These are phyloP conservation scores for Aureobasidium lini DNA, from an alignment of 2,329 filamentous ascomycete genomes.

Conservation along the genomic window DNA sequence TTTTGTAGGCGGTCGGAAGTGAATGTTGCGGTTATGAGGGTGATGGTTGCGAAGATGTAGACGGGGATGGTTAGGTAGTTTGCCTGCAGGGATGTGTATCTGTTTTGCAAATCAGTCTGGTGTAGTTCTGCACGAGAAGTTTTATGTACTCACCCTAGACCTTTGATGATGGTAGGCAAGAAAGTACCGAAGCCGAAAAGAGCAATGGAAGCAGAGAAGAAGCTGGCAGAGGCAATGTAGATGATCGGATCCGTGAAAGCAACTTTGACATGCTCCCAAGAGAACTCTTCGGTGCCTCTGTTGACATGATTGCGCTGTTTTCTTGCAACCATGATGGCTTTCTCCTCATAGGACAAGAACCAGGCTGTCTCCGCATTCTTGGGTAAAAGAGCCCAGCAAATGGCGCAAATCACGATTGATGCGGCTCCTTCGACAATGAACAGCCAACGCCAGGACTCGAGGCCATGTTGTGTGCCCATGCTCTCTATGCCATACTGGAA, in stretches of 20 bases:
- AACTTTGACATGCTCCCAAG: constrained; percentile 25
- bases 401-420: constrained; percentile 4
- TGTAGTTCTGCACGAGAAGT: neutral
- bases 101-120: neutral
- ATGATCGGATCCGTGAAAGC: constrained; percentile 28
- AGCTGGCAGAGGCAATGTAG: constrained; percentile 23
- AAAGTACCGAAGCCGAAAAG: constrained; percentile 30
- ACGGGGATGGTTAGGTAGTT: constrained; percentile 33
- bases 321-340: constrained; percentile 20
- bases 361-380: constrained; percentile 22
- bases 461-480: constrained; percentile 21
- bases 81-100: constrained; percentile 21
- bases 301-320: constrained; percentile 25
- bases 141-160: constrained; percentile 22
- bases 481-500: constrained; percentile 21
- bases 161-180: constrained; percentile 31
- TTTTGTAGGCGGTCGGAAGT: constrained; percentile 18
- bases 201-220: constrained; percentile 30
- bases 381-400: constrained; percentile 21
- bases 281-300: constrained; percentile 26
- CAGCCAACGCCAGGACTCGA: constrained; percentile 21
- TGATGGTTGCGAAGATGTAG: constrained; percentile 23
- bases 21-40: constrained; percentile 7
- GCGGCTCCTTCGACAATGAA: constrained; percentile 18
- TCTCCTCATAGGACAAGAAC: constrained; percentile 22